Evolutionary conservation across 2,329 filamentous ascomycete species (phyloP).

Genomic region (Aureobasidium lini): DNA sequence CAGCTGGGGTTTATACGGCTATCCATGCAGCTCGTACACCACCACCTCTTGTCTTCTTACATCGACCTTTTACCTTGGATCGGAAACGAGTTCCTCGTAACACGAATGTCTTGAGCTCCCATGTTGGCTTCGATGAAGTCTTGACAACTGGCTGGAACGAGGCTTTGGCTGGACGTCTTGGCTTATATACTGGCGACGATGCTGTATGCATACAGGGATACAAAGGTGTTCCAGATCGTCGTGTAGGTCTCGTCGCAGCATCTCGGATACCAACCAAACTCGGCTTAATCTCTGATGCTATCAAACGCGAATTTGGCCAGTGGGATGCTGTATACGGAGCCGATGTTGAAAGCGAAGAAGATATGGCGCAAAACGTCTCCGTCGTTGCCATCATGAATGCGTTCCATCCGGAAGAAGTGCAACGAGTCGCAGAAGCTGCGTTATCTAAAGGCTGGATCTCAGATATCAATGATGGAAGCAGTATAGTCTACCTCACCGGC

Average conservation of each 20-base stretch:
- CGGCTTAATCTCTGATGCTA: not conserved
- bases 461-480: constrained; percentile 19
- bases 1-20: constrained; percentile 6
- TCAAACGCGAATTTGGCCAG: constrained; percentile 6
- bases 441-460: constrained; percentile 22
- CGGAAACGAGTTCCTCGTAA: not conserved
- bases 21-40: not conserved
- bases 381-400: constrained; percentile 34
- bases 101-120: not conserved
- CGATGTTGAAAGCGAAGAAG: not conserved
- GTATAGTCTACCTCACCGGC: constrained; percentile 33
- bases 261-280: constrained; percentile 6
- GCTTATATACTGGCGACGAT: constrained; percentile 21
- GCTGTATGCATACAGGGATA: constrained; percentile 32
- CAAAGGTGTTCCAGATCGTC: constrained; percentile 31
- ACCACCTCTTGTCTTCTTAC: constrained; percentile 6
- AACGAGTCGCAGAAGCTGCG: constrained; percentile 27
- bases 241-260: constrained; percentile 31
- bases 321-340: constrained; percentile 1
- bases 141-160: constrained; percentile 34
- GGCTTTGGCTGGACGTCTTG: constrained; percentile 26
- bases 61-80: constrained; percentile 12
- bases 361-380: constrained; percentile 17
- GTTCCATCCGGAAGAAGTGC: constrained; percentile 31
- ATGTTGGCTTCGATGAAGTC: constrained; percentile 28